phyloP scores from a whole-genome alignment of 2,329 filamentous ascomycete species.

The Fusarium continuum region DNA sequence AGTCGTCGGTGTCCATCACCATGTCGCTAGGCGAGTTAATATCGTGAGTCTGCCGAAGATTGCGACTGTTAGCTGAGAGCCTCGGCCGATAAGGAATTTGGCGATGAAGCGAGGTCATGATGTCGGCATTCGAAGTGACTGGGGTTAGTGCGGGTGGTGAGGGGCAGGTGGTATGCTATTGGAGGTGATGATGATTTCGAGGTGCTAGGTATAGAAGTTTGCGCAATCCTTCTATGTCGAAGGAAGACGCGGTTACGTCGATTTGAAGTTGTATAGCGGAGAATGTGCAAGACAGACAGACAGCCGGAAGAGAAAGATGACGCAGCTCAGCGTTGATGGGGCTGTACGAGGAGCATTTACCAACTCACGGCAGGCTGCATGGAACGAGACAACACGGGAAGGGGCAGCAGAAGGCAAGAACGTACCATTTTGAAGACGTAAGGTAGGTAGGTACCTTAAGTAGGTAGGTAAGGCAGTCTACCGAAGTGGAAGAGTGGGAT shows the following conservation, averaged over 20 bases:
- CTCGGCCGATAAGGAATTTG: slow-evolving; percentile 32
- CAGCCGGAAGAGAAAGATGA: slow-evolving; percentile 23
- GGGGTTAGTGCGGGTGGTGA: slow-evolving; percentile 29
- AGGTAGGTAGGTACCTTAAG: too few relatives aligned
- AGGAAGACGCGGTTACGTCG: not conserved
- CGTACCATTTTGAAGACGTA: slow-evolving; percentile 41
- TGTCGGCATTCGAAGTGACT: slow-evolving; percentile 34
- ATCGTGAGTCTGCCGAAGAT: slow-evolving; percentile 58
- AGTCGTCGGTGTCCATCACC: slow-evolving; percentile 65
- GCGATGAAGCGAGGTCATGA: slow-evolving; percentile 32
- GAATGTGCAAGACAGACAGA: not conserved
- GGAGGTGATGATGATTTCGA: slow-evolving; percentile 22
- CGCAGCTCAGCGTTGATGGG: slow-evolving; percentile 30
- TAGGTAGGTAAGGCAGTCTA: too few relatives aligned
- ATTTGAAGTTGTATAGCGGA: slow-evolving; percentile 12
- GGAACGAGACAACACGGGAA: slow-evolving; percentile 11
- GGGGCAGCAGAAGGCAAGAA: slow-evolving; percentile 8
- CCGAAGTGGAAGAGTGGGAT: slow-evolving; percentile 18
- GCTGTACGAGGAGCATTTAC: slow-evolving; percentile 16
- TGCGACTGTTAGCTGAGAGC: slow-evolving; percentile 40
- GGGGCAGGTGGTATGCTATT: slow-evolving; percentile 28
- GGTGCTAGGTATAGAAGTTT: slow-evolving; percentile 20
- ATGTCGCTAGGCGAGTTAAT: slow-evolving; percentile 66
- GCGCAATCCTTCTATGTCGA: slow-evolving; percentile 12
- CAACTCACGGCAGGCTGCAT: slow-evolving; percentile 33